Evolutionary conservation across 2,329 filamentous ascomycete species (phyloP), one percentile per base, ranked within the genome.

Genomic region (Epichloe brachyelytri): DNA sequence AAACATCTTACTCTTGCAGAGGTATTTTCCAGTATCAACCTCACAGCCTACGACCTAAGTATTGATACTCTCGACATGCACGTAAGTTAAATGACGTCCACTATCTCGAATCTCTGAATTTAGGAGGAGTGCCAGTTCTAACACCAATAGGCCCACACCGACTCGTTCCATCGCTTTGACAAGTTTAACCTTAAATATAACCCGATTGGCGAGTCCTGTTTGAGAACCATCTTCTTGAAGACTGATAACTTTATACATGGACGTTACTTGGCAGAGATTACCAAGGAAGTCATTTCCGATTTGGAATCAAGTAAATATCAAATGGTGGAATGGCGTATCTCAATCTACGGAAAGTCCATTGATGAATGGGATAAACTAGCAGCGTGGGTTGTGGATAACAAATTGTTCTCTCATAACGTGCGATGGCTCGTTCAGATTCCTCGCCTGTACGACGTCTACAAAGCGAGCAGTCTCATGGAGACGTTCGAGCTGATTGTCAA

Each of bases 121-220:
- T 8, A 5, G 15, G 14, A 20, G 26, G 30, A 15, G 10, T 39
- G 15, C 10, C 19, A 19, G n/a, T 41, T 20, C 44, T 53, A 39
- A 53, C 36, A 26, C 5, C 46, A 17, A 11, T 22, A 88, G 83
- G 91, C 93, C 22, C 93, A 98, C 63, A 96, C 88, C 11, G 93
- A 98, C 68, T 94, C 88, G 0, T 98, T 98, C 71, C 93, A 98
- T 68, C 87, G 93, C 4, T 98, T 98, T 65, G 93, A 98, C 74
- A 98, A 98, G 68, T 98, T 98, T 77, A 98, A 98, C 65, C 74
- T 98, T 51, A 98, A 98, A 66, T 98, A 98, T 65, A 98, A 98
- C 60, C 93, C 93, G 1, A 83, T 98, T 54, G 93, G 93, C 47
- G 93, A 98, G 69, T 97, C 93, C 43, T 83, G 93, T 51, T 73